A percentile compares a stretch with the other conserved stretches of the same genome.
These are phyloP conservation scores for Botrytis squamosa DNA, from an alignment of 2,329 filamentous ascomycete genomes.

Conservation along the genomic window DNA sequence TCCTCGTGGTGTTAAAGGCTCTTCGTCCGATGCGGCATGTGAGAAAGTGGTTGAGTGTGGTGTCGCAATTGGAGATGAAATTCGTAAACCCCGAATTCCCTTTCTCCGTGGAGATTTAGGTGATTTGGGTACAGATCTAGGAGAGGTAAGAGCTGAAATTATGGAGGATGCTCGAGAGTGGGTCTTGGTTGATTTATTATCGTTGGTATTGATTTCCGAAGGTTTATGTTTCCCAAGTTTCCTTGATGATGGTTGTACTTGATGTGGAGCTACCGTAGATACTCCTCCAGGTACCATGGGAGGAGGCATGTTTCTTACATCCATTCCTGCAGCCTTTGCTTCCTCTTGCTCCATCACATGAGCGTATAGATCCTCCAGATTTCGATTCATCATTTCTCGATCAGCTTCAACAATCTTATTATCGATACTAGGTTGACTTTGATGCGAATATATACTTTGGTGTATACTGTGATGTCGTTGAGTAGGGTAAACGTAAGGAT, in stretches of 20 bases:
- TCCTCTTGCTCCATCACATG: constrained; percentile 89
- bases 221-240: constrained; percentile 50
- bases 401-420: constrained; percentile 73
- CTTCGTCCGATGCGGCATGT: constrained; percentile 54
- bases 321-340: constrained; percentile 57
- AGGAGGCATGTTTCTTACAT: constrained; percentile 46
- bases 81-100: constrained; percentile 50
- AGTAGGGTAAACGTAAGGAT: constrained; percentile 49
- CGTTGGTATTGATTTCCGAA: constrained; percentile 43
- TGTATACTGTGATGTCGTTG: constrained; percentile 35
- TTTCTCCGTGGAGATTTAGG: constrained; percentile 43
- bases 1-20: constrained; percentile 55
- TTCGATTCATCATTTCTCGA: constrained; percentile 70
- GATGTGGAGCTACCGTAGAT: constrained; percentile 37
- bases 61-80: constrained; percentile 66
- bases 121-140: neutral
- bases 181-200: constrained; percentile 42
- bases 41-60: constrained; percentile 61
- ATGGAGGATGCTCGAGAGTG: constrained; percentile 59
- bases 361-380: constrained; percentile 88
- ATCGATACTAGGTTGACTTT: constrained; percentile 57
- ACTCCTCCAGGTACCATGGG: constrained; percentile 33
- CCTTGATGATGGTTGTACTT: constrained; percentile 39
- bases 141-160: constrained; percentile 59
- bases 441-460: constrained; percentile 17